phyloP scores from a whole-genome alignment of 140 eudicot species.

The Oenanthe javanica region DNA sequence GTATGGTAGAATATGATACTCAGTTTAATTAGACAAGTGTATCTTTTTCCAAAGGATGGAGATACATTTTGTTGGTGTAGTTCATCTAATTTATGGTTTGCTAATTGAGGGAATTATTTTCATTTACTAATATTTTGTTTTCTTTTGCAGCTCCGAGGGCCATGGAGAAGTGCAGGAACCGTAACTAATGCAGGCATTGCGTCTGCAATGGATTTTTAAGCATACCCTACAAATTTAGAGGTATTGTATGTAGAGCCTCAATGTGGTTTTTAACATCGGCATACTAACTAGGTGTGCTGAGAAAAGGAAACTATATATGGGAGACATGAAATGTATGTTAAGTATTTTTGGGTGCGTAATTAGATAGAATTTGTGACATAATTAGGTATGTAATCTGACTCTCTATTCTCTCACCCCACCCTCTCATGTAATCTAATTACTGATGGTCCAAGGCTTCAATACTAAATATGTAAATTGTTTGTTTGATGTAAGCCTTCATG shows the following conservation, averaged over 20 bases:
- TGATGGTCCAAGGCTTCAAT: background rate
- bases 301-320: background rate
- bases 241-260: background rate
- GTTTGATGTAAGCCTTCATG: constrained; percentile 3
- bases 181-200: constrained; percentile 20
- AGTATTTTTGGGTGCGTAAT: background rate
- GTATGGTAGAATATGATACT: background rate
- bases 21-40: background rate
- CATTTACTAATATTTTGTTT: too few relatives aligned
- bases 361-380: constrained; percentile 3
- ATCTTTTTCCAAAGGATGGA: background rate
- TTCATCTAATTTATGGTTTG: background rate
- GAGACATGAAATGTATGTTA: constrained; percentile 11
- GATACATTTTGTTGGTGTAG: background rate
- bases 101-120: background rate
- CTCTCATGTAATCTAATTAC: constrained; percentile 13
- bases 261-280: background rate
- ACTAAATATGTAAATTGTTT: constrained; percentile 25
- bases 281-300: background rate
- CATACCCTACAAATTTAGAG: background rate
- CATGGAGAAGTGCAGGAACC: constrained; percentile 36
- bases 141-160: constrained; percentile 42
- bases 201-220: background rate
- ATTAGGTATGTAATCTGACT: constrained; percentile 10
- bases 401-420: background rate